These are phyloP conservation scores for Aquilaria malaccensis DNA, from an alignment of 345 rosid species.

Conservation along the genomic window DNA sequence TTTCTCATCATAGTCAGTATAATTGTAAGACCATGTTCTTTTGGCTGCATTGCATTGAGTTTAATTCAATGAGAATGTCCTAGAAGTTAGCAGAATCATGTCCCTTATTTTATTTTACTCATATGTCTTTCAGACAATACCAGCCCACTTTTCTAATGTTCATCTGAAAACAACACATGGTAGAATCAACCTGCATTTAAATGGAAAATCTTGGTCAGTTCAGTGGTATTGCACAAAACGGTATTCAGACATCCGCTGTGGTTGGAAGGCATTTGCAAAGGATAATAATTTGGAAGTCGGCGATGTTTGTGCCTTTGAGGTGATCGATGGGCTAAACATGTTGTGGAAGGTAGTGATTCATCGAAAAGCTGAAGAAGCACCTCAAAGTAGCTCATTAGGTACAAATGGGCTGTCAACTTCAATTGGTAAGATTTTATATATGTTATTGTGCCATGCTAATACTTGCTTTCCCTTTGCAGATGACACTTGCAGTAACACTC, in stretches of 20 bases:
- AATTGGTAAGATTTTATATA: too few relatives aligned
- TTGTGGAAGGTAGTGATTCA: constrained; percentile 7
- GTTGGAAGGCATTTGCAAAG: constrained; percentile 10
- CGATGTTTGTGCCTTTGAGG: constrained; percentile 16
- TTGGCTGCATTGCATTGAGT: too few relatives aligned
- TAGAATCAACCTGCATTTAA: not conserved
- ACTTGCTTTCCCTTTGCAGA: not conserved
- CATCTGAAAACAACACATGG: not conserved
- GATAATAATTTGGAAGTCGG: constrained; percentile 13
- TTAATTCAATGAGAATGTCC: not conserved
- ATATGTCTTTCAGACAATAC: not conserved
- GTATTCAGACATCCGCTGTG: not conserved
- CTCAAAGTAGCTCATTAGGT: too few relatives aligned
- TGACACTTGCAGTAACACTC: not conserved
- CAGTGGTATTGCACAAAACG: not conserved
- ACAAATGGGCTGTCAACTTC: too few relatives aligned
- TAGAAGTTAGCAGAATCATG: not conserved
- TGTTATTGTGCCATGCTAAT: too few relatives aligned
- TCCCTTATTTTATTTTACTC: not conserved
- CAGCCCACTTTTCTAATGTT: constrained; percentile 3
- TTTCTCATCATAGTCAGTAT: too few relatives aligned
- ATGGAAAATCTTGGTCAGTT: constrained; percentile 10
- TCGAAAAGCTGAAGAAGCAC: not conserved
- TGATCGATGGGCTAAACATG: not conserved
- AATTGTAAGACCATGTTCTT: too few relatives aligned